phyloP scores from a whole-genome alignment of 257 asterid genomes.

The Ligustrum vulgare region DNA sequence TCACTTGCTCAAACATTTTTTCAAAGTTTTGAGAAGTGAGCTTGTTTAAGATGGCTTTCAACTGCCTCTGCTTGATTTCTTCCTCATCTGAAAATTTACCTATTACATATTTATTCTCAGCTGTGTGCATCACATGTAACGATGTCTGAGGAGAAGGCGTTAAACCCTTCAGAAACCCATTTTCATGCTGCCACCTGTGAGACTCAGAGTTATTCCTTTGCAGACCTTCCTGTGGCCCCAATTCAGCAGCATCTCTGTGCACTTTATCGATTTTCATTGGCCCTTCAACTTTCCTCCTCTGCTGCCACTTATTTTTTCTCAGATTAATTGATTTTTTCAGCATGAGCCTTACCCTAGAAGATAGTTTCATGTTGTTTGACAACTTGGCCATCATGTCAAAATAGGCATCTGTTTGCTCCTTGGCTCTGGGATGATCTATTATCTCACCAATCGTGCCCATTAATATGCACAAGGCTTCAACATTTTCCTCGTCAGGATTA shows the following conservation, averaged over 20 bases:
- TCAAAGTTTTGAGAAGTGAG: slow-evolving; percentile 95
- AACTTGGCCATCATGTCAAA: slow-evolving; percentile 56
- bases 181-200: slow-evolving; percentile 87
- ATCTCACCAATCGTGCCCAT: slow-evolving; percentile 98
- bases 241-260: too few relatives aligned
- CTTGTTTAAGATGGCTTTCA: slow-evolving; percentile 85
- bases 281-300: slow-evolving; percentile 92
- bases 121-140: slow-evolving; percentile 67
- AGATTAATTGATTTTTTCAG: slow-evolving; percentile 82
- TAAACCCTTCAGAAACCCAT: slow-evolving; percentile 70
- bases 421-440: slow-evolving; percentile 84
- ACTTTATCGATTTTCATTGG: slow-evolving; percentile 96
- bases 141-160: slow-evolving; percentile 82
- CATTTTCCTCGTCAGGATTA: slow-evolving; percentile 82
- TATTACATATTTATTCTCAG: slow-evolving; percentile 79
- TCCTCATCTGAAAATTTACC: slow-evolving; percentile 89
- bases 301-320: slow-evolving; percentile 96
- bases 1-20: slow-evolving; percentile 79
- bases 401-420: slow-evolving; percentile 72
- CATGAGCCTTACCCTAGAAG: slow-evolving; percentile 94
- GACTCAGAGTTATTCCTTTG: slow-evolving; percentile 73
- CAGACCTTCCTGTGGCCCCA: too few relatives aligned
- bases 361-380: slow-evolving; percentile 76
- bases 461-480: slow-evolving; percentile 88
- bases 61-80: slow-evolving; percentile 80